Evolutionary conservation across 75 land plant genomes (phyloP), one percentile per base, ranked within the genome.

Genomic region (Picea glauca): DNA sequence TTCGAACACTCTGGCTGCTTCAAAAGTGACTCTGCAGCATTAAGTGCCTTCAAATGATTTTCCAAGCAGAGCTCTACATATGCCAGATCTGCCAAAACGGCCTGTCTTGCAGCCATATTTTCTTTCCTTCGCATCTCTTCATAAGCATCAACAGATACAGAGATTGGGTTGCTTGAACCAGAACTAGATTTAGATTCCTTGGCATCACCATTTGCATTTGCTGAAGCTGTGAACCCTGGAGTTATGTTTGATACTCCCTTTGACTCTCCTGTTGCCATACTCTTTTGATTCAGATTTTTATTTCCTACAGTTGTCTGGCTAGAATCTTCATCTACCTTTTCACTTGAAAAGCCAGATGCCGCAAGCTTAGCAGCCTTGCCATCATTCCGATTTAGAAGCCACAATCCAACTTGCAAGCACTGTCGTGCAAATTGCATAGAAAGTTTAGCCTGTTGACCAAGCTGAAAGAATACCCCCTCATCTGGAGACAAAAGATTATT

Each of bases 61-160:
- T 85, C 86, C 59, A 98, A 75, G 72, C 88, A 84, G 72, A 98
- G 88, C 83, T 98, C 99, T 5, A 91, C 86, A 84, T 84, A 98
- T 62, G 99, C 96, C 76, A 98, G 80, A 67, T 91, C 85, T 3
- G 90, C 96, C 58, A 98, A 80, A 1, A 88, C 80, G 75, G 93
- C 89, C 79, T 91, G 94, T 83, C 86, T 92, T 13, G 92, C 84
- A 79, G 81, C 73, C 56, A 80, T 85, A 54, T 85, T 80, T 66
- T 91, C 94, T 59, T 83, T 89, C 66, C 74, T 81, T 70, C 85
- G 77, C 46, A 90, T 83, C 21, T 88, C 87, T 77, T 90, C 90
- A 79, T 86, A 91, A 4, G 83, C 82, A 57, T 85, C 61, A 57
- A 95, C 74, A 26, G 93, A 89, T 20, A 79, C 84, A 63, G 81